Evolutionary conservation across 768 basidiomycete species (phyloP).

Genomic region (Leccinellum albellum): DNA sequence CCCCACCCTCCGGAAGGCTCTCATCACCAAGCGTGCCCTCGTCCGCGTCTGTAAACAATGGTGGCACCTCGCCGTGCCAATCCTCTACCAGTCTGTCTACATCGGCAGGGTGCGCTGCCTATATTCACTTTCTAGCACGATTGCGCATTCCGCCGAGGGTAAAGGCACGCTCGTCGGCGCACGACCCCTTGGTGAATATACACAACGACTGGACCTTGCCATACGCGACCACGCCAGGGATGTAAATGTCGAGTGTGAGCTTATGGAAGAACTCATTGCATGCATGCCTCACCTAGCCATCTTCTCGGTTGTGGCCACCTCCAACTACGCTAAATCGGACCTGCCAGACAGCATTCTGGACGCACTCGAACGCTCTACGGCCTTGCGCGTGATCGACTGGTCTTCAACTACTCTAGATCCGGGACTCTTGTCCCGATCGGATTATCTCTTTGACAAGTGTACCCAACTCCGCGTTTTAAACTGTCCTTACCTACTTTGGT

Average conservation of each 20-base stretch:
- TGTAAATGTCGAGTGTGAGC: background rate
- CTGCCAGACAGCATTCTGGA: background rate
- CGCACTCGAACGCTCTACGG: background rate
- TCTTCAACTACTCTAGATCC: background rate
- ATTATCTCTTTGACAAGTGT: background rate
- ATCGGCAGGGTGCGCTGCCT: background rate
- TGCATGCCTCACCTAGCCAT: background rate
- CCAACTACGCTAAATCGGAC: background rate
- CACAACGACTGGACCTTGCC: background rate
- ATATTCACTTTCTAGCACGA: background rate
- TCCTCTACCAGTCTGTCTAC: background rate
- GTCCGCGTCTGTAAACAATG: background rate
- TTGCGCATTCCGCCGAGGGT: background rate
- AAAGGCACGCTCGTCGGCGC: background rate
- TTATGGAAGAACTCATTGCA: background rate
- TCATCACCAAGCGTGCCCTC: background rate
- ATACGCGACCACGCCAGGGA: background rate
- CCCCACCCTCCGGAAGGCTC: background rate
- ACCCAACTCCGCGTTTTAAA: background rate
- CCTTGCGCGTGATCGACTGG: background rate
- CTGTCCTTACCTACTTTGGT: background rate
- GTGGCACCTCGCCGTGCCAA: background rate
- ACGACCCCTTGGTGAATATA: background rate
- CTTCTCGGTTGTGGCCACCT: background rate
- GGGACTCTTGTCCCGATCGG: background rate